phyloP scores from a whole-genome alignment of 495 filamentous ascomycete genomes.

The Penicillium paxilli region DNA sequence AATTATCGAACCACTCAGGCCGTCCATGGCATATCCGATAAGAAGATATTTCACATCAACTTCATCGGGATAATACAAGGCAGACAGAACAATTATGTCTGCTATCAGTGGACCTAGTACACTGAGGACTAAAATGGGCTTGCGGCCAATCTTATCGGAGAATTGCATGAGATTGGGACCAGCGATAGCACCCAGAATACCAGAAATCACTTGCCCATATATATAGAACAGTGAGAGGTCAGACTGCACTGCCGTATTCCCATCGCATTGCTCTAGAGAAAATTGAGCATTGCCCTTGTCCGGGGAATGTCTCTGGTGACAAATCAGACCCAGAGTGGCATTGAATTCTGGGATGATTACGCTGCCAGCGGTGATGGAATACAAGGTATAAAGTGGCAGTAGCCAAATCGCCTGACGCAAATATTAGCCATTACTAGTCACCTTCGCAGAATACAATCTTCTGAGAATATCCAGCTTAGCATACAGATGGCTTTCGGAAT shows the following conservation, averaged over 20 bases:
- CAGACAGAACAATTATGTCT: background rate
- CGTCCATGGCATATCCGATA: slow-evolving; percentile 5
- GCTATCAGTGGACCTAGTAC: background rate
- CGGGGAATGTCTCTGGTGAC: slow-evolving; percentile 5
- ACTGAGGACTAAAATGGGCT: background rate
- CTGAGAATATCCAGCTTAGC: background rate
- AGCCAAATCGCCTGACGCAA: too few species aligned
- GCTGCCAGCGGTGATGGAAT: background rate
- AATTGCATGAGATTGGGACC: slow-evolving; percentile 4
- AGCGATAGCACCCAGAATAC: slow-evolving; percentile 9
- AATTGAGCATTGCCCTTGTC: background rate
- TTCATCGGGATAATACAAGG: slow-evolving; percentile 1
- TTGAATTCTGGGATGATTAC: slow-evolving; percentile 9
- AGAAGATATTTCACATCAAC: slow-evolving; percentile 1
- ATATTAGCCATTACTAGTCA: background rate
- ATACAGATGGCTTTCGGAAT: background rate
- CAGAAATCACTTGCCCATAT: slow-evolving; percentile 4
- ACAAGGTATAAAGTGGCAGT: background rate
- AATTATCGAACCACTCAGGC: slow-evolving; percentile 3
- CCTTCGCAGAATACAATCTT: background rate
- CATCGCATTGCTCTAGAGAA: background rate
- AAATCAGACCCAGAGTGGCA: slow-evolving; percentile 7
- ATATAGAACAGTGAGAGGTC: slow-evolving; percentile 2
- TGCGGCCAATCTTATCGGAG: slow-evolving; percentile 6
- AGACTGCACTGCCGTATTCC: slow-evolving; percentile 3